phyloP scores from a whole-genome alignment of 2,329 filamentous ascomycete genomes.

The Colletotrichum lentis region DNA sequence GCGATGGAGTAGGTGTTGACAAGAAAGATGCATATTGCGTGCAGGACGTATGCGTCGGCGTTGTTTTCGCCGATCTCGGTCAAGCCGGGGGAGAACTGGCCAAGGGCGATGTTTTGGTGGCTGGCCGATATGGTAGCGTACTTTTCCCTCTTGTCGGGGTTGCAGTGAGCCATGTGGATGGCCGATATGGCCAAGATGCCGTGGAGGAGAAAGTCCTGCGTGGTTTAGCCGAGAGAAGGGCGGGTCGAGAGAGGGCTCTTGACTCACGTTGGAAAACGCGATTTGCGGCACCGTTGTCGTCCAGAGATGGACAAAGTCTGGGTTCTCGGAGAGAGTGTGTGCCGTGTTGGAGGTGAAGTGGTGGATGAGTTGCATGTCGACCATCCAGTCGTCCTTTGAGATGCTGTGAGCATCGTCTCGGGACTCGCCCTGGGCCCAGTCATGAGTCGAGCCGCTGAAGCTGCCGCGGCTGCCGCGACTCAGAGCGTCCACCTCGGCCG shows the following conservation, averaged over 20 bases:
- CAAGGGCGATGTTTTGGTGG: slow-evolving; percentile 38
- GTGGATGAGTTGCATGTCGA: slow-evolving; percentile 30
- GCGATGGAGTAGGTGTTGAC: slow-evolving; percentile 39
- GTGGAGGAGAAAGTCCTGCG: slow-evolving; percentile 39
- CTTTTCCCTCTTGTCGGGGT: slow-evolving; percentile 33
- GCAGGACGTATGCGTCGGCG: slow-evolving; percentile 39
- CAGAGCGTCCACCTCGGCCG: slow-evolving; percentile 27
- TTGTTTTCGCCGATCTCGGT: slow-evolving; percentile 38
- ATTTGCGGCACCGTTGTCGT: slow-evolving; percentile 31
- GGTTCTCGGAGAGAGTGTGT: slow-evolving; percentile 29
- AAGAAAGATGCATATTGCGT: slow-evolving; percentile 39
- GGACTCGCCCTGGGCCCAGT: slow-evolving; percentile 1
- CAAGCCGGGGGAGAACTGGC: slow-evolving; percentile 36
- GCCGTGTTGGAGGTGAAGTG: slow-evolving; percentile 30
- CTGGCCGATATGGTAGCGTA: slow-evolving; percentile 36
- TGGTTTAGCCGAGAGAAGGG: neutral
- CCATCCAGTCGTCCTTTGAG: slow-evolving; percentile 22
- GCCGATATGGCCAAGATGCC: slow-evolving; percentile 39
- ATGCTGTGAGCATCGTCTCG: slow-evolving; percentile 1
- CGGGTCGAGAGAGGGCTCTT: too few species aligned
- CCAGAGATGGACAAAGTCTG: slow-evolving; percentile 31
- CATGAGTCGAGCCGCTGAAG: neutral
- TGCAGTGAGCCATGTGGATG: slow-evolving; percentile 35
- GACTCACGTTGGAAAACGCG: slow-evolving; percentile 23
- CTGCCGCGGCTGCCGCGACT: neutral